Conservation (phyloP, 176 grass and related monocot species). For the Themeda triandra region DNA sequence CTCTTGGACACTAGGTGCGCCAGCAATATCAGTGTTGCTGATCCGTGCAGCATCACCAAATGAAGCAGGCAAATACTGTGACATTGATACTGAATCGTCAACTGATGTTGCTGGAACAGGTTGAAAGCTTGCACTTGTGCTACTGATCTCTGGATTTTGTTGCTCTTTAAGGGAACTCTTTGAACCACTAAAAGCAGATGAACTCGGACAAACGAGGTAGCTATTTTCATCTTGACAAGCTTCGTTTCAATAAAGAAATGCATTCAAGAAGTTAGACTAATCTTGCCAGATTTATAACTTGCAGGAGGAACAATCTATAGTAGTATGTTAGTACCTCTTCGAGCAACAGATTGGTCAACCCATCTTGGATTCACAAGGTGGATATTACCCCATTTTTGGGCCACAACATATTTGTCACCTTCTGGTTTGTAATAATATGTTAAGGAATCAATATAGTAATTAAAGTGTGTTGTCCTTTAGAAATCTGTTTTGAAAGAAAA, state of each 20-base stretch:
- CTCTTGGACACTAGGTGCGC: constrained; percentile 33
- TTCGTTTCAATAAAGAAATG: constrained; percentile 46
- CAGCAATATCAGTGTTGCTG: constrained; percentile 37
- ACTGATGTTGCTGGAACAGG: constrained; percentile 42
- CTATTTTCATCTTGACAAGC: constrained; percentile 74
- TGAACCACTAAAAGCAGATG: constrained; percentile 33
- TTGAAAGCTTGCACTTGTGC: constrained; percentile 47
- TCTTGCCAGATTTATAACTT: constrained; percentile 17
- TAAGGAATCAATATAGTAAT: constrained; percentile 44
- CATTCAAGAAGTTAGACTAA: constrained; percentile 29
- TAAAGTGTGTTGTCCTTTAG: not conserved
- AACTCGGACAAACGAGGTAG: constrained; percentile 53
- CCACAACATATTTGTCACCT: constrained; percentile 91
- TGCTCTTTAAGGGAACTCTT: constrained; percentile 63
- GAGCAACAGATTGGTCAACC: constrained; percentile 72
- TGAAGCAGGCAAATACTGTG: constrained; percentile 53
- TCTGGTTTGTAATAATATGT: constrained; percentile 71
- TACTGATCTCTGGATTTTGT: constrained; percentile 48
- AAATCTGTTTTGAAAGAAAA: constrained; percentile 1
- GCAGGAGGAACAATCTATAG: constrained; percentile 16
- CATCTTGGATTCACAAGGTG: constrained; percentile 72
- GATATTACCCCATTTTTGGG: constrained; percentile 76
- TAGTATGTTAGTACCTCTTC: constrained; percentile 62
- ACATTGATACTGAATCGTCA: constrained; percentile 54
- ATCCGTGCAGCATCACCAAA: constrained; percentile 42